A percentile compares a stretch with the other conserved stretches of the same genome.
These are phyloP conservation scores for Epichloe elymi DNA, from an alignment of 2,329 filamentous ascomycete species.

Conservation along the genomic window DNA sequence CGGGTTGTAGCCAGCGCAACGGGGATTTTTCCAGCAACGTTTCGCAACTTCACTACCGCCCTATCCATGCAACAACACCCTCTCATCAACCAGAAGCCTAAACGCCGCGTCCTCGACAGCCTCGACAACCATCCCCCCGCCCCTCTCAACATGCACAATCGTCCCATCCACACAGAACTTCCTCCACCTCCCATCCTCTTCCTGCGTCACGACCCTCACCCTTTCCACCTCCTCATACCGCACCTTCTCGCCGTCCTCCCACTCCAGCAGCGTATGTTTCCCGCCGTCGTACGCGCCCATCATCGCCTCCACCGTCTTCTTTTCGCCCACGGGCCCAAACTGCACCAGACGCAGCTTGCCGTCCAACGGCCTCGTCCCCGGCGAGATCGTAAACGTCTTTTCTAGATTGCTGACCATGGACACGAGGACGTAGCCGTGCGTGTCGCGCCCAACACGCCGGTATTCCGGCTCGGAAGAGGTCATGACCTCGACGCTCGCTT, in stretches of 20 bases:
- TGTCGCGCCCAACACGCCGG: constrained; percentile 20
- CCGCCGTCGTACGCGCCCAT: constrained; percentile 45
- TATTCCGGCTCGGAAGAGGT: constrained; percentile 4
- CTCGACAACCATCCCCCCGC: constrained; percentile 56
- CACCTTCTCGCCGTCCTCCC: constrained; percentile 46
- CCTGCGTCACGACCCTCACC: constrained; percentile 48
- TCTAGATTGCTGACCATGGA: constrained; percentile 74
- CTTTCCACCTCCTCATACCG: constrained; percentile 59
- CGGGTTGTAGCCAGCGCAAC: no score
- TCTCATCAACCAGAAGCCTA: constrained; percentile 29
- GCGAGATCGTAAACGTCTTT: constrained; percentile 69
- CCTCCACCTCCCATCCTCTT: constrained; percentile 59
- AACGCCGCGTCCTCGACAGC: constrained; percentile 31
- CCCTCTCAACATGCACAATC: constrained; percentile 59
- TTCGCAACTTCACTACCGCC: no score
- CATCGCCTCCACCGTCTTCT: constrained; percentile 68
- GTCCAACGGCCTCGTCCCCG: constrained; percentile 55
- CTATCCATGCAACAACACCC: constrained; percentile 9
- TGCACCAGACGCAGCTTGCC: constrained; percentile 58
- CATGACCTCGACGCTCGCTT: constrained; percentile 26
- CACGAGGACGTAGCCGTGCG: constrained; percentile 65
- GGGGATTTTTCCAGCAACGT: no score
- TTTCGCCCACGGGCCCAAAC: constrained; percentile 54
- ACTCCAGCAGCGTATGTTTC: constrained; percentile 37
- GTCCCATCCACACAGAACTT: constrained; percentile 87